Conservation (phyloP, 768 basidiomycete species). For the Rhodotorula taiwanensis region DNA sequence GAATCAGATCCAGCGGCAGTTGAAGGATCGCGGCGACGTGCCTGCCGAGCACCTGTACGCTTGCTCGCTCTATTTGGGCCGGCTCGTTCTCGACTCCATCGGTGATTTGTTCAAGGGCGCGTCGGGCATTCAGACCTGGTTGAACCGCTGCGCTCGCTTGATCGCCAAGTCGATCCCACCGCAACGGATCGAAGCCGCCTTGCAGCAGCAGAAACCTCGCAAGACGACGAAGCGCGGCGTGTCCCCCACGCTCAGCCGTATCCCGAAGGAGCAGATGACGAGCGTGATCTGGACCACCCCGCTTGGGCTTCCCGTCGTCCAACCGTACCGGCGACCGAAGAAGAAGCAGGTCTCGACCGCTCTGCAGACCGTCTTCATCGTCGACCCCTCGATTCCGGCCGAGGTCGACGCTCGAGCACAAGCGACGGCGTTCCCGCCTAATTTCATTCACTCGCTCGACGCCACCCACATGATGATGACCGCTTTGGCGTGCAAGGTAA, state of each 20-base stretch:
- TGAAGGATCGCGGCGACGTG: slow-evolving; percentile 67
- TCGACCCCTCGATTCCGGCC: slow-evolving; percentile 69
- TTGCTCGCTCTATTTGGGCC: slow-evolving; percentile 71
- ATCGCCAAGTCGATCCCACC: slow-evolving; percentile 79
- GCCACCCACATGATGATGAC: slow-evolving; percentile 99
- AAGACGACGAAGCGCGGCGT: neutral
- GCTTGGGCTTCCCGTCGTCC: slow-evolving; percentile 88
- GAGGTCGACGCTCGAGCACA: slow-evolving; percentile 82
- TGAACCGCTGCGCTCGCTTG: slow-evolving; percentile 71
- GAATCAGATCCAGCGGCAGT: slow-evolving; percentile 85
- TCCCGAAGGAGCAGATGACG: slow-evolving; percentile 87
- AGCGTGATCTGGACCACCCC: slow-evolving; percentile 94
- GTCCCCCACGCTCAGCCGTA: slow-evolving; percentile 41
- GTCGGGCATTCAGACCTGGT: slow-evolving; percentile 82
- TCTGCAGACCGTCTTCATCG: slow-evolving; percentile 79
- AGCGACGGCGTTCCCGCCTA: slow-evolving; percentile 94
- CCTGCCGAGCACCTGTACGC: slow-evolving; percentile 65
- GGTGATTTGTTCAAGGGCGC: slow-evolving; percentile 92
- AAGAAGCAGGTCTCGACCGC: slow-evolving; percentile 68
- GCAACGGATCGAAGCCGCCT: slow-evolving; percentile 46
- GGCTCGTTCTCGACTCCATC: slow-evolving; percentile 70
- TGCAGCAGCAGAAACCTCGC: slow-evolving; percentile 21
- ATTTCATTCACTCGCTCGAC: slow-evolving; percentile 95
- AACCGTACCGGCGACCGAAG: slow-evolving; percentile 80
- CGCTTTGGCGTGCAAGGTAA: slow-evolving; percentile 75